These are phyloP conservation scores for Cucurbita argyrosperma DNA, from an alignment of 306 rosid species.

Conservation along the genomic window DNA sequence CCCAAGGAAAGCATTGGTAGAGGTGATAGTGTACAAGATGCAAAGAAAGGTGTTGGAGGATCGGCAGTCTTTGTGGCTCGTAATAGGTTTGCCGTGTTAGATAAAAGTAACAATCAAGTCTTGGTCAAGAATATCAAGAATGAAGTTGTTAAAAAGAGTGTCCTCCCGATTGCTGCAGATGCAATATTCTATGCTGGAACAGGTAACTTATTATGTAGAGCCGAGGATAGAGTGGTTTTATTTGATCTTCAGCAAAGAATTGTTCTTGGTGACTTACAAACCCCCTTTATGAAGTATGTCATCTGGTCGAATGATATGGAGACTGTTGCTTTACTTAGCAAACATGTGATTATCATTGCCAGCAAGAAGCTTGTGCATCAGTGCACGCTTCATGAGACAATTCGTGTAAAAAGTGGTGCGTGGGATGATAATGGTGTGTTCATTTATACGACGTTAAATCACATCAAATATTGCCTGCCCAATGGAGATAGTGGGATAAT, in stretches of 20 bases:
- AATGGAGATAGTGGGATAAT: conserved; percentile 91
- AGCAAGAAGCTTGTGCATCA: conserved; percentile 82
- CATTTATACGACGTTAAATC: conserved; percentile 79
- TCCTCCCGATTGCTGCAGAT: conserved; percentile 56
- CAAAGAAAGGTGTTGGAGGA: conserved; percentile 85
- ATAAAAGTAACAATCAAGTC: conserved; percentile 62
- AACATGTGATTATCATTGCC: conserved; percentile 76
- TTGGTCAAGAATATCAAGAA: conserved; percentile 55
- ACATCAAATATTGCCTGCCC: conserved; percentile 80
- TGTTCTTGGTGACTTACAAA: conserved; percentile 68
- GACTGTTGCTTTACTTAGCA: conserved; percentile 84
- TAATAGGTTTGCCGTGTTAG: conserved; percentile 85
- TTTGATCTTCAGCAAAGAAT: conserved; percentile 76
- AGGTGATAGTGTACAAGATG: conserved; percentile 67
- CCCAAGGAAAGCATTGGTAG: conserved; percentile 59
- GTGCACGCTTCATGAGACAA: conserved; percentile 91
- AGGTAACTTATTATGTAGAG: conserved; percentile 67
- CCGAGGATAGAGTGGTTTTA: conserved; percentile 70
- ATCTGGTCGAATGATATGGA: conserved; percentile 86
- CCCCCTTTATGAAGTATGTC: conserved; percentile 75
- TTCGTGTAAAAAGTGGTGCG: conserved; percentile 88
- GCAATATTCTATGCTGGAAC: conserved; percentile 89
- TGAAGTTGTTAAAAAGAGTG: conserved; percentile 58
- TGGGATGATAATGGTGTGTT: conserved; percentile 96
- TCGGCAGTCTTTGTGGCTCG: conserved; percentile 89